Evolutionary conservation across 2,329 filamentous ascomycete genomes (phyloP), one percentile per base, ranked within the genome.

Genomic region (Talaromyces sp.): DNA sequence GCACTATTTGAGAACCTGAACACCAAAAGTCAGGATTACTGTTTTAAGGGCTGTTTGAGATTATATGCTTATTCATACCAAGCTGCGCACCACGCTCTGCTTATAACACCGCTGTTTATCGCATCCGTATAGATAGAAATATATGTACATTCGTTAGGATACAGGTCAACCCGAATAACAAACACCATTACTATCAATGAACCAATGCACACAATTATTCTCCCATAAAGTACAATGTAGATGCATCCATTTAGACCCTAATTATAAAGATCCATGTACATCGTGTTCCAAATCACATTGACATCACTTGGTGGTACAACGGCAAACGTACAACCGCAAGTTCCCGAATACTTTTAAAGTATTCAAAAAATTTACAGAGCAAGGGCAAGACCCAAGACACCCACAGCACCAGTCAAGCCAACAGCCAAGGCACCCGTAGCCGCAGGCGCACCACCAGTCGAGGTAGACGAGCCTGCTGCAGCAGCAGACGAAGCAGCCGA

Each of bases 361-460:
- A 5, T 5, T 26, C 26, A 26, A 26, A 26, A 14, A 24, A 54
- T 31, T 61, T 61, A 69, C 62, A 70, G 61, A 24, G 66, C 64
- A 64, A 69, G 43, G 12, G 66, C 66, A 54, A 65, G 63, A 43
- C 66, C 66, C 58, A 69, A 54, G 21, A 69, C 59, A 54, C 63
- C 65, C 32, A 60, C 67, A 32, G 65, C 64, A 56, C 68, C 62
- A 7, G 64, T 60, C 57, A 70, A 27, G 10, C 65, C 55, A 19
- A 54, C 58, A 12, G 66, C 67, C 35, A 67, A 43, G 38, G 59
- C 51, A 27, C 65, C 63, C 10, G 67, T 66, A 21, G 65, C 51
- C 27, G 62, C 63, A n/a, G 68, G 61, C 50, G 66, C 63, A 56
- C 56, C 61, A 17, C 58, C 58, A 55, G 43, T 52, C 8, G 65